Evolutionary conservation across 352 stramenopile species (phyloP), one percentile per base, ranked within the genome.

Genomic region (Pythium plurisporium): DNA sequence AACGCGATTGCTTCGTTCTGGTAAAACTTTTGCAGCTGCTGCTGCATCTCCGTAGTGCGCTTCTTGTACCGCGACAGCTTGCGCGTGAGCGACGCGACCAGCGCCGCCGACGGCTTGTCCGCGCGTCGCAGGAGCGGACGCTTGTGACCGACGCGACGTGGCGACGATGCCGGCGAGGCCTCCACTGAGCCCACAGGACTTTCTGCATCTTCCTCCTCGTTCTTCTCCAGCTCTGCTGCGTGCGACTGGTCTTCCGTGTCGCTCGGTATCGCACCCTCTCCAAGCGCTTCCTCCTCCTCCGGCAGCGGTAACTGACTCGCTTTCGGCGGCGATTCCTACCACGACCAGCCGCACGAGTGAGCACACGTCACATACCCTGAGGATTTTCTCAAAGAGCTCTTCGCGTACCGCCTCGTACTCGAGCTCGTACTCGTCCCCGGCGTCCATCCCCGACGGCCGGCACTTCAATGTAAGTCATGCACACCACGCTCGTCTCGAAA

Each of bases 1-100:
- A 84, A 74, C 2, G 70, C 50, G 26, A 85, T 69, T 2, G 65
- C 62, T 26, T 83, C 72, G 52, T 82, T 79, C 27, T 69, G 59
- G 61, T 72, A 76, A 25, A 85, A 73, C 41, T 61, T 64, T n/a
- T 80, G 67, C 12, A 88, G 59, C 33, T 86, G 75, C 26, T 44
- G 62, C 9, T 75, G 64, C 20, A 86, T 52, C 38, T 86, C 76
- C 3, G 56, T 27, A 12, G 79, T 85, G 19, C 65, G 30, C 50
- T 79, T 85, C 41, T 76, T 74, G 14, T 67, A 67, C 25, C 75
- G 66, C 10, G 54, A 64, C 10, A 89, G 56, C 26, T 85, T 73
- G 22, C 75, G 68, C 12, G 41, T 66, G 12, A 86, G 69, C 26
- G 36, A 30, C n/a, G 59, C 59, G 2, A 62, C 59, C 2, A 23